phyloP scores from a whole-genome alignment of 257 asterid species.

The Gynochthodes officinalis region DNA sequence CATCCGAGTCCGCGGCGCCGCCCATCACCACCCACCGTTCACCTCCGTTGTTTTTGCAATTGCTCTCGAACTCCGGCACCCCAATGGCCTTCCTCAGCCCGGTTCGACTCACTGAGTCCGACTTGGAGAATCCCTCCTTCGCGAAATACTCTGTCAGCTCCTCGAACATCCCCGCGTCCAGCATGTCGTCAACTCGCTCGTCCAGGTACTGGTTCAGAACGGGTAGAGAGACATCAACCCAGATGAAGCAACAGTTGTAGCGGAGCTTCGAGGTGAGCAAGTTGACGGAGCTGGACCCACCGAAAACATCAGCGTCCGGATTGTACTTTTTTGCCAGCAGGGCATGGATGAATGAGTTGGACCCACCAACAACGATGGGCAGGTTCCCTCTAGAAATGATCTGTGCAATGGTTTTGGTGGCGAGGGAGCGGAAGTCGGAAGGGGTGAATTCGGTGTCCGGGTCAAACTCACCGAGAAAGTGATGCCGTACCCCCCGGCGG shows the following conservation, averaged over 20 bases:
- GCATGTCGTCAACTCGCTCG: conserved; percentile 83
- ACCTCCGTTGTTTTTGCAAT: conserved; percentile 19
- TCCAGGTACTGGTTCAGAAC: conserved; percentile 49
- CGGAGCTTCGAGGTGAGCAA: conserved; percentile 39
- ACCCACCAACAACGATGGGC: conserved; percentile 85
- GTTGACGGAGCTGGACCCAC: conserved; percentile 22
- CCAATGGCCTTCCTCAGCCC: conserved; percentile 84
- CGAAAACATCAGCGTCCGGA: conserved; percentile 51
- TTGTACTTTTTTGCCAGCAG: conserved; percentile 40
- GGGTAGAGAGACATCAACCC: conserved; percentile 60
- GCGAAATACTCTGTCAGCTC: conserved; percentile 49
- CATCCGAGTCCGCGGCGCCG: not conserved
- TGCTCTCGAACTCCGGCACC: conserved; percentile 68
- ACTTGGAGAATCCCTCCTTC: conserved; percentile 13
- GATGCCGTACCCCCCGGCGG: conserved; percentile 60
- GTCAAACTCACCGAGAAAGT: conserved; percentile 72
- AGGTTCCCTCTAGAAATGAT: conserved; percentile 30
- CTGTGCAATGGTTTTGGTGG: conserved; percentile 31
- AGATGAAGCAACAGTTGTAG: conserved; percentile 68
- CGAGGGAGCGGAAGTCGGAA: conserved; percentile 48
- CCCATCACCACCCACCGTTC: conserved; percentile 1
- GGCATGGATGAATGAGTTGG: conserved; percentile 72
- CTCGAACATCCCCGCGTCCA: conserved; percentile 70
- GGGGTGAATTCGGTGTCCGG: conserved; percentile 60
- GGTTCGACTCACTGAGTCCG: conserved; percentile 28